phyloP scores from a whole-genome alignment of 768 basidiomycete genomes.

The Suillus decipiens region DNA sequence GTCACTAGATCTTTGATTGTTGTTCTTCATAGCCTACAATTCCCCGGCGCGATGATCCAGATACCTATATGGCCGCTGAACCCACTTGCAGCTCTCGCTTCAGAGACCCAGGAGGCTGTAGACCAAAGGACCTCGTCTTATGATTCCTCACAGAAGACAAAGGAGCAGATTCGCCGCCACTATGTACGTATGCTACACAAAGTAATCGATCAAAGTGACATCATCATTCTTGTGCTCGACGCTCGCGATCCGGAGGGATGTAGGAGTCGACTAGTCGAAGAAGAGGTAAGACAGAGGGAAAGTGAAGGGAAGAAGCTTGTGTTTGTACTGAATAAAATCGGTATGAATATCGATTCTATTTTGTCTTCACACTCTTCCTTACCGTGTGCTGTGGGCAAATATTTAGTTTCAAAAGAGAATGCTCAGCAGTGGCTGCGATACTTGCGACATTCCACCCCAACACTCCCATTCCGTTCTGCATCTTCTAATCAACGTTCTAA shows the following conservation, averaged over 20 bases:
- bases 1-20: not conserved
- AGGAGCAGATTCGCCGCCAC: slow-evolving; percentile 68
- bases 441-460: slow-evolving; percentile 90
- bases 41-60: slow-evolving; percentile 44
- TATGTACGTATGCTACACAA: slow-evolving; percentile 83
- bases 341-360: slow-evolving; percentile 44
- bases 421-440: slow-evolving; percentile 89
- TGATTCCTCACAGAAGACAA: slow-evolving; percentile 46
- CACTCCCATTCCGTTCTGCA: slow-evolving; percentile 86
- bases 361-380: not conserved
- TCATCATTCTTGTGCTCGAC: slow-evolving; percentile 87
- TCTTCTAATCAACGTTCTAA: slow-evolving; percentile 78
- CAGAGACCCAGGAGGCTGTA: slow-evolving; percentile 17
- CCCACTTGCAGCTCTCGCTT: slow-evolving; percentile 59
- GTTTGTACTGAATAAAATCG: slow-evolving; percentile 96
- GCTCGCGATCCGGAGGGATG: slow-evolving; percentile 96
- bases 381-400: slow-evolving; percentile 39
- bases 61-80: slow-evolving; percentile 73
- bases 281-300: slow-evolving; percentile 86
- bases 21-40: slow-evolving; percentile 19
- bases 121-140: slow-evolving; percentile 36
- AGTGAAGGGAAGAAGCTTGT: slow-evolving; percentile 89
- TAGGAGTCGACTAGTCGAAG: slow-evolving; percentile 88
- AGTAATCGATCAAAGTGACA: slow-evolving; percentile 92
- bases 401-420: slow-evolving; percentile 88